Evolutionary conservation across 2,329 filamentous ascomycete species (phyloP), one percentile per base, ranked within the genome.

Genomic region (Cyanodermella asteris): DNA sequence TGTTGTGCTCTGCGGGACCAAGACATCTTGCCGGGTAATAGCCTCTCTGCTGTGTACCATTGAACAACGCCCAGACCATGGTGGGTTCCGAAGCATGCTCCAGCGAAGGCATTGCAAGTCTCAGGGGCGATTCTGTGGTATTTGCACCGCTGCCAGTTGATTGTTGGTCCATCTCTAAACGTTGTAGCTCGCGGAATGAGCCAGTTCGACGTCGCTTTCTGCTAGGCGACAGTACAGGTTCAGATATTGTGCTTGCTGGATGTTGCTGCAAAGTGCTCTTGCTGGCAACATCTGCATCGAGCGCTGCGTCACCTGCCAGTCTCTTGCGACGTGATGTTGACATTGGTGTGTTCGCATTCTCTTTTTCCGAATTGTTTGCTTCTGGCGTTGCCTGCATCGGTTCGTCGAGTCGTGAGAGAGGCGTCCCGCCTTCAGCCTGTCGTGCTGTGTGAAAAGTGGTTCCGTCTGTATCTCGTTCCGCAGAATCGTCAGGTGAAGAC

Each of bases 1-100:
- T 53, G 18, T 36, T 36, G 25, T 53, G 36, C 7, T 45, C 40
- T 3, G 42, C 37, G 22, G 47, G 40, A 3, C 56, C 59, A 17
- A 67, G 40, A 35, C 57, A 70, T n/a, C 55, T 63, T 6, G 61
- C 66, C 23, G 66, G 63, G 37, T 65, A 68, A 38, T 60, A 71
- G n/a, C 47, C 51, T n/a, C n/a, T n/a, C 26, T 55, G 53, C 23
- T 49, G 55, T n/a, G 49, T 49, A 12, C 59, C 56, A 33, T 55
- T 64, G 54, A 65, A 72, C 15, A 53, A 49, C 6, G 65, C 64
- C 32, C 70, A 53, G 1, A 71, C 54, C 31, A 66, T 54, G 27
- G 61, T 59, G 5, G 56, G 55, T 8, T n/a, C n/a, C n/a, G n/a
- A n/a, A n/a, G n/a, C n/a, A n/a, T n/a, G n/a, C n/a, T n/a, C n/a